Evolutionary conservation across 768 basidiomycete species (phyloP), one percentile per base, ranked within the genome.

Genomic region (Collybia sordida): DNA sequence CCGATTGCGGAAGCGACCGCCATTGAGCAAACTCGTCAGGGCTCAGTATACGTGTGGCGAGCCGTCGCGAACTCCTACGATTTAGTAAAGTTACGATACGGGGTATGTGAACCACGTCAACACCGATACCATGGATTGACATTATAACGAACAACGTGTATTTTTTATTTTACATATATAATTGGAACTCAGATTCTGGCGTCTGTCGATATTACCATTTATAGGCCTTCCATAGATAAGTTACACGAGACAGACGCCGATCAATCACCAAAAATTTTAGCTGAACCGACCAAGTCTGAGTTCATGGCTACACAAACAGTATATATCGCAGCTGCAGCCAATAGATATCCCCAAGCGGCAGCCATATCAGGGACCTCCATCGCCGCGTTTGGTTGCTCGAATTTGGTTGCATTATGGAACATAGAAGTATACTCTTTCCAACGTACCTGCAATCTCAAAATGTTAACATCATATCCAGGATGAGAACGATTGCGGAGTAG

Each of bases 41-140:
- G 59, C 83, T 86, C 42, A 93, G 78, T 40, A 93, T 87, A 39
- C 85, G 80, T 7, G 67, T 59, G 2, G 86, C 82, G 36, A 93
- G 65, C 36, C 64, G 74, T 25, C 60, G 52, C 8, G 75, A 54
- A 3, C 73, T 66, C 38, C 80, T 72, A 17, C 88, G 75, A 5
- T 62, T 49, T 9, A 89, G 57, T 21, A 93, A 59, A 18, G 76
- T 62, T 18, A 66, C 61, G 55, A 94, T 78, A 15, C 91, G 85
- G 24, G 87, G 80, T 7, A 88, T 50, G 59, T 85, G 78, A 23
- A 90, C 74, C 41, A 93, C 64, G 63, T 93, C 91, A 54, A 86
- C 81, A 15, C 90, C 90, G 49, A 90, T 74, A 24, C 90, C 90
- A 49, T 89, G 68, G 56, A 92, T 77, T 55, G 72, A 59, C 86